Base-by-base conservation (phyloP, 371 early-diverging fungal genomes). In the Mucor mucedo region DNA sequence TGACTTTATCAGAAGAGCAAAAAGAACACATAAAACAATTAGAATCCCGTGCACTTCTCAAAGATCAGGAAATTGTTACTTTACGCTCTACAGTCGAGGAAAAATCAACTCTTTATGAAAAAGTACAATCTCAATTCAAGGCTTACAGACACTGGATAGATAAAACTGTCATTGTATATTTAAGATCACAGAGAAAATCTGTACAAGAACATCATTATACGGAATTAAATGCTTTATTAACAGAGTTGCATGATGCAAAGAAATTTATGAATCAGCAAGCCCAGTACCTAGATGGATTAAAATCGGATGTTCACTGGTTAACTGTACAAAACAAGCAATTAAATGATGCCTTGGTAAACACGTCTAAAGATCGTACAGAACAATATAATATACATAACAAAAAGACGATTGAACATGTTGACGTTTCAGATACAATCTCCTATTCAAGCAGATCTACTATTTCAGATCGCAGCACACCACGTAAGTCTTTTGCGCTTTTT, bases 241-340 rank as follows among this genome's bases (percentile, higher is more conserved):
- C 45, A 10, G 78, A 78, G 29, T 54, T 78, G n/a, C 58, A 61
- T 33, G 63, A 76, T 33, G 76, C 79, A 8, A 78, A 78, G 48
- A 73, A 69, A 38, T 78, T 76, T 28, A 73, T 78, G 9, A 78
- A 78, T 35, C 50, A 53, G 3, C 79, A 78, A 52, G 79, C 79
- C 1, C 65, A 62, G 44, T 52, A 71, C 10, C 27, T 78, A 8
- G 66, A 75, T 55, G 61, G 61, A 10, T 55, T 78, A 0, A 78
- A 78, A 42, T 73, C 76, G 27, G 72, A 71, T 57, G 32, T 73
- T 16, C 65, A 78, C 52, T 76, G 79, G 79, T 59, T 78, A 33
- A 69, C 61, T 16, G 63, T 58, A 30, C 68, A 72, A 64, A 76
- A 76, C 16, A 59, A 58, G 4, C 66, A 75, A 30, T 55, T 56